Base-by-base conservation (phyloP, 495 filamentous ascomycete species). In the Penicillium goetzii region DNA sequence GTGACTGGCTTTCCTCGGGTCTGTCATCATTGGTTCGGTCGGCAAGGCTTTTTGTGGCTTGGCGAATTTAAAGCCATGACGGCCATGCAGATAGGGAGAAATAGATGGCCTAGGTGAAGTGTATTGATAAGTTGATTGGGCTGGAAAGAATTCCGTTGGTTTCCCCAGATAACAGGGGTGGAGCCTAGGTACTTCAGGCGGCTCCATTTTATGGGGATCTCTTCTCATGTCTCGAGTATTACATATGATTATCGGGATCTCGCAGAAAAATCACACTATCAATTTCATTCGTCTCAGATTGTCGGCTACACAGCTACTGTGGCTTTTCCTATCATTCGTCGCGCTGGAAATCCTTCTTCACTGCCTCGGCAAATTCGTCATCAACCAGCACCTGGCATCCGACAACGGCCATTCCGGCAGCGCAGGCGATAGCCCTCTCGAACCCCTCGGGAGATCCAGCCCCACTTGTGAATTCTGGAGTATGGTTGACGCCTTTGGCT, bases 391-490 rank as follows among this genome's bases (percentile, higher is more conserved):
- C 70, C 55, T 73, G 80, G 68, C 81, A 82, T 0, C 76, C 85
- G 0, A 86, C 77, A 59, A 79, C 70, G 4, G 85, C 84, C 84
- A 88, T 86, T n/a, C 81, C 85, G 59, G 79, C 81, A 5, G 80
- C 85, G 55, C 84, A 85, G 52, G 78, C 72, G 30, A 86, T 54
- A 6, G 80, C 80, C 32, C 77, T 68, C 32, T 74, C 61, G 53
- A 81, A 79, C 0, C 77, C 73, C 43, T 87, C 81, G 0, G 79
- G 67, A 9, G 83, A 86, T 10, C 81, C 81, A 1, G 84, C 83
- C 0, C 80, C 85, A 0, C 73, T 75, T 0, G 84, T 78, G 62
- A 88, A 88, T 14, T 78, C 70, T 17, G 80, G 82, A 1, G 82
- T 87, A 64, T 88, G 86, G 58, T 86, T 86, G 36, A 80, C 78